Evolutionary conservation across 2,329 filamentous ascomycete species (phyloP).

Genomic region (Curvularia sp.): DNA sequence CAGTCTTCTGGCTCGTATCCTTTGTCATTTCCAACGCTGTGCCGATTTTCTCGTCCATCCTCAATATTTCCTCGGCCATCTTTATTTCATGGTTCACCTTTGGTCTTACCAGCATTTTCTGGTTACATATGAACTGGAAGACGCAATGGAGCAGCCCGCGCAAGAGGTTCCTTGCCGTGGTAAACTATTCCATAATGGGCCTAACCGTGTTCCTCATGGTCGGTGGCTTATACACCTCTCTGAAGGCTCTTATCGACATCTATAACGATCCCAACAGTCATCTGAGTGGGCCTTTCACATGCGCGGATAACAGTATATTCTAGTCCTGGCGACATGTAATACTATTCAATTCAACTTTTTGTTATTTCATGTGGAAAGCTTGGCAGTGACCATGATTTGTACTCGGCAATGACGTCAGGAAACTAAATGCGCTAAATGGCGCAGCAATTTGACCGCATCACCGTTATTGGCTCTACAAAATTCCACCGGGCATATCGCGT

Average conservation of each 20-base stretch:
- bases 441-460: not conserved
- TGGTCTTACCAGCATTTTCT: constrained; percentile 55
- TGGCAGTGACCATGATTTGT: not conserved
- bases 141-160: constrained; percentile 28
- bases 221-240: constrained; percentile 35
- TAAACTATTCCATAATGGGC: constrained; percentile 54
- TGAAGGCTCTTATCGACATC: constrained; percentile 39
- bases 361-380: not conserved
- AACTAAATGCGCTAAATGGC: not conserved
- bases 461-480: not conserved
- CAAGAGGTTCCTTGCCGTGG: constrained; percentile 55
- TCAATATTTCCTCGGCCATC: constrained; percentile 63
- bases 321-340: constrained; percentile 16
- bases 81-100: constrained; percentile 73
- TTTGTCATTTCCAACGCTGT: constrained; percentile 54
- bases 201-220: constrained; percentile 39
- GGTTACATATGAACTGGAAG: constrained; percentile 57
- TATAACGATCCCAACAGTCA: constrained; percentile 35
- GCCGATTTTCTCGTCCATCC: constrained; percentile 65
- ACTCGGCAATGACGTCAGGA: not conserved
- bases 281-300: constrained; percentile 40
- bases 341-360: not conserved
- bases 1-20: constrained; percentile 62
- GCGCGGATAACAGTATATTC: constrained; percentile 40
- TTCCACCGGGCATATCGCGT: not conserved